These are phyloP conservation scores for Fusarium praegraminearum DNA, from an alignment of 2,329 filamentous ascomycete species.

Conservation along the genomic window DNA sequence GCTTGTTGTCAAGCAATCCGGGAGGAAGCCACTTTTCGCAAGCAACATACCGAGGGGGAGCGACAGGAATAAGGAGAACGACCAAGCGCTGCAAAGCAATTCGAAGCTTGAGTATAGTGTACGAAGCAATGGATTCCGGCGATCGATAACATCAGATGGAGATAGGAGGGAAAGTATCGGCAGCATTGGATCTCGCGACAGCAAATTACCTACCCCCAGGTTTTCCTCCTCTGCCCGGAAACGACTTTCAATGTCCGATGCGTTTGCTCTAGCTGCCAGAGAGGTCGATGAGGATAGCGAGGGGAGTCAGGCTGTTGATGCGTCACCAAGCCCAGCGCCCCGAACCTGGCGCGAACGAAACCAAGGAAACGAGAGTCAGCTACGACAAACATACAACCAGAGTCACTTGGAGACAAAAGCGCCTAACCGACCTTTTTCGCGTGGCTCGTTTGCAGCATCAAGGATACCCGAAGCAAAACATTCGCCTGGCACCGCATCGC, in stretches of 20 bases:
- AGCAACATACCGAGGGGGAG: slow-evolving; percentile 41
- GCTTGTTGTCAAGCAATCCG: slow-evolving; percentile 56
- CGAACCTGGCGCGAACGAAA: slow-evolving; percentile 56
- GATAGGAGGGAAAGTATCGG: slow-evolving; percentile 40
- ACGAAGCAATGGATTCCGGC: slow-evolving; percentile 31
- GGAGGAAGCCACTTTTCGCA: slow-evolving; percentile 57
- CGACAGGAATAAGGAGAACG: slow-evolving; percentile 42
- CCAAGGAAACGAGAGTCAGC: slow-evolving; percentile 50
- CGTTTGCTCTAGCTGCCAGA: slow-evolving; percentile 53
- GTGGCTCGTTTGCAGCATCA: slow-evolving; percentile 42
- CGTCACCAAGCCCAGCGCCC: slow-evolving; percentile 65
- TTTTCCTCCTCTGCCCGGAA: slow-evolving; percentile 49
- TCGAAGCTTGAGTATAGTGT: slow-evolving; percentile 28
- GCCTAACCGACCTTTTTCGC: slow-evolving; percentile 41
- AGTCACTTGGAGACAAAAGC: slow-evolving; percentile 51
- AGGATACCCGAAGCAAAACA: slow-evolving; percentile 32
- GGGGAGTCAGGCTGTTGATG: slow-evolving; percentile 53
- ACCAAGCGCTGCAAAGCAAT: slow-evolving; percentile 30
- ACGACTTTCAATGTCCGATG: slow-evolving; percentile 58
- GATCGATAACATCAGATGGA: slow-evolving; percentile 47
- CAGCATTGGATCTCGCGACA: slow-evolving; percentile 47
- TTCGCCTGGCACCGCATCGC: slow-evolving; percentile 38
- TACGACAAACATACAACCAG: slow-evolving; percentile 47
- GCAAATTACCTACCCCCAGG: slow-evolving; percentile 53
- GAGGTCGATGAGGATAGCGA: slow-evolving; percentile 47